Evolutionary conservation across 768 basidiomycete species (phyloP).

Genomic region (Gloeopeniophorella convolvens): DNA sequence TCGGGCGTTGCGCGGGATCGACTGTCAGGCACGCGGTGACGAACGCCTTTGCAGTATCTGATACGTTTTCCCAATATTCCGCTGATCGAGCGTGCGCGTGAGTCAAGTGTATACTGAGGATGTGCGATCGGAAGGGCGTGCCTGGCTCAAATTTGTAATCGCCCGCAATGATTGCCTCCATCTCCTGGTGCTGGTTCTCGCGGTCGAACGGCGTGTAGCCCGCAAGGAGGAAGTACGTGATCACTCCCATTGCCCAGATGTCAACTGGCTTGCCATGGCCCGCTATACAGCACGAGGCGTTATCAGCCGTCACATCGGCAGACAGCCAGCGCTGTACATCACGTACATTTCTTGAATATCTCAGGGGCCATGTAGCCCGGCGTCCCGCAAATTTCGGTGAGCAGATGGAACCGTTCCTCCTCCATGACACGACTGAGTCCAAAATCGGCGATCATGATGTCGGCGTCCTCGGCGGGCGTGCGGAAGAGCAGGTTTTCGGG

Average conservation of each 20-base stretch:
- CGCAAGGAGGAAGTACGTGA: slow-evolving; percentile 92
- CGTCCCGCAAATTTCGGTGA: slow-evolving; percentile 96
- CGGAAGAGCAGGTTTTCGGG: slow-evolving; percentile 98
- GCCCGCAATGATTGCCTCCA: slow-evolving; percentile 90
- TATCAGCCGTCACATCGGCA: background rate
- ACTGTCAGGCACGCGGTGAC: slow-evolving; percentile 77
- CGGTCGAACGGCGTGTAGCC: slow-evolving; percentile 98
- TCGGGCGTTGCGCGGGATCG: slow-evolving; percentile 76
- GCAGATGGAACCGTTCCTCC: slow-evolving; percentile 75
- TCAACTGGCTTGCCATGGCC: slow-evolving; percentile 96
- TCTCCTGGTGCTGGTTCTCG: slow-evolving; percentile 81
- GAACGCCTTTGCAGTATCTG: slow-evolving; percentile 76
- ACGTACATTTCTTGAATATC: slow-evolving; percentile 84
- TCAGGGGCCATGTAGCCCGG: slow-evolving; percentile 97
- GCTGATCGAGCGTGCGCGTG: slow-evolving; percentile 36
- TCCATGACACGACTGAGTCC: slow-evolving; percentile 89
- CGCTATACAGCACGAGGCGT: slow-evolving; percentile 34
- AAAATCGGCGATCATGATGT: slow-evolving; percentile 97
- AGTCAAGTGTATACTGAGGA: background rate
- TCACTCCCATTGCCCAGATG: slow-evolving; percentile 97
- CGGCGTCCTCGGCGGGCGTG: slow-evolving; percentile 79
- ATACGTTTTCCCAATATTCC: slow-evolving; percentile 87
- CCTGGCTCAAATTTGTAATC: slow-evolving; percentile 88
- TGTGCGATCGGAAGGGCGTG: slow-evolving; percentile 16
- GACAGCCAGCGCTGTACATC: background rate